These are phyloP conservation scores for Trichosanthes truncata DNA, from an alignment of 306 rosid genomes.

Conservation along the genomic window DNA sequence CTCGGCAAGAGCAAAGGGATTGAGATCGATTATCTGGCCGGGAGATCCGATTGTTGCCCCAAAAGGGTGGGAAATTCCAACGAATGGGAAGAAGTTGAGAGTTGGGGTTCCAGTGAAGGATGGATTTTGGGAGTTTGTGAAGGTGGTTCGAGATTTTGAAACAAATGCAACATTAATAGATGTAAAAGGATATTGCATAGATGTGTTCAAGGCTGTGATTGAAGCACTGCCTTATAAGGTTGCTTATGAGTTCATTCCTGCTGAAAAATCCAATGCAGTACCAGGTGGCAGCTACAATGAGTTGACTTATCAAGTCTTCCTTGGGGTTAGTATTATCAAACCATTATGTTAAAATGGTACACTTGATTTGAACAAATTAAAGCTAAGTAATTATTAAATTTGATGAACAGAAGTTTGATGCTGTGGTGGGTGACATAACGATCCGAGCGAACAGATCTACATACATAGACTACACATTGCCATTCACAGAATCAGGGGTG, in stretches of 20 bases:
- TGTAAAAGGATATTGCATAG: constrained; percentile 22
- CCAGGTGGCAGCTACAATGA: constrained; percentile 20
- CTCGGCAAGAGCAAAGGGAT: neutral
- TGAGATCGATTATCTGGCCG: constrained; percentile 24
- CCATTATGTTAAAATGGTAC: too few relatives aligned
- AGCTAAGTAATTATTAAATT: too few relatives aligned
- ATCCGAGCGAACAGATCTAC: constrained; percentile 16
- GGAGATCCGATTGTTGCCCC: constrained; percentile 22
- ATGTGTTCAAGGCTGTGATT: constrained; percentile 18
- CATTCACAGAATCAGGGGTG: constrained; percentile 27
- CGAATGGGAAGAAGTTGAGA: constrained; percentile 12
- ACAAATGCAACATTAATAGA: neutral
- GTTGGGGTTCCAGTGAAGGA: constrained; percentile 30
- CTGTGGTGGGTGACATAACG: constrained; percentile 29
- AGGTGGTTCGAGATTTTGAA: neutral
- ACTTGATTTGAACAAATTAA: too few relatives aligned
- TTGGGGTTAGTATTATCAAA: too few relatives aligned
- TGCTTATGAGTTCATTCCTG: constrained; percentile 21
- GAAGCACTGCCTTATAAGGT: constrained; percentile 17
- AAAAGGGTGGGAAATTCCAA: constrained; percentile 29
- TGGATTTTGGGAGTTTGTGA: constrained; percentile 18
- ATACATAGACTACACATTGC: constrained; percentile 36
- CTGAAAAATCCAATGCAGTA: neutral
- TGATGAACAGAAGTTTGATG: constrained; percentile 26
- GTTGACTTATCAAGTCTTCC: constrained; percentile 13